phyloP scores from a whole-genome alignment of 306 rosid species.

The Calophaca sinica region DNA sequence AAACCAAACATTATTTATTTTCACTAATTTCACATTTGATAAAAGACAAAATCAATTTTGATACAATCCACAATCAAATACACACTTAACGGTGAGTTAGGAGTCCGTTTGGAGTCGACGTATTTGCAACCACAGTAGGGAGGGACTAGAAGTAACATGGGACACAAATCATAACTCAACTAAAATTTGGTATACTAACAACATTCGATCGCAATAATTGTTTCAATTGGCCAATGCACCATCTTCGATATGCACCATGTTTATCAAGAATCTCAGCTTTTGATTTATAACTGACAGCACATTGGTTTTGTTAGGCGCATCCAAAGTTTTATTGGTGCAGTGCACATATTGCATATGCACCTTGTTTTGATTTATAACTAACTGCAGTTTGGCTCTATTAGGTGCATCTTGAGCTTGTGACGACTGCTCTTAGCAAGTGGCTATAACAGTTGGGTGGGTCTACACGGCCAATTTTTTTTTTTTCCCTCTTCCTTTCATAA shows the following conservation, averaged over 20 bases:
- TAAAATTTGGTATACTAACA: too few species aligned
- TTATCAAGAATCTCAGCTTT: background rate
- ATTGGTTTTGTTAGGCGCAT: background rate
- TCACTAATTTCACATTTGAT: too few species aligned
- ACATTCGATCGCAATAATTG: background rate
- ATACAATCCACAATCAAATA: too few species aligned
- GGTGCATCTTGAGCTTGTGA: background rate
- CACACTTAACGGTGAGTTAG: background rate
- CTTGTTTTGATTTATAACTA: background rate
- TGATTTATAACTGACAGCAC: background rate
- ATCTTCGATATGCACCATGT: background rate
- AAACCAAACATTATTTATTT: too few species aligned
- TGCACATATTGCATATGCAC: background rate
- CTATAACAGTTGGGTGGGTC: background rate
- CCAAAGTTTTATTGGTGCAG: background rate
- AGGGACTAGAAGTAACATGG: background rate
- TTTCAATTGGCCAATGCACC: background rate
- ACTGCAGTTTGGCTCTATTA: slow-evolving; percentile 4
- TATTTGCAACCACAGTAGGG: too few species aligned
- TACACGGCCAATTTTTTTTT: background rate
- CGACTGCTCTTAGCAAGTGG: background rate
- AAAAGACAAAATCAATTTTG: too few species aligned
- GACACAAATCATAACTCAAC: background rate
- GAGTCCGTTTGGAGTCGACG: background rate
- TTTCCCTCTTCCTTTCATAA: background rate